Percentiles rank a stretch among this genome's conserved stretches.
These are phyloP conservation scores for Hevea brasiliensis DNA, from an alignment of 345 rosid species.

Conservation along the genomic window DNA sequence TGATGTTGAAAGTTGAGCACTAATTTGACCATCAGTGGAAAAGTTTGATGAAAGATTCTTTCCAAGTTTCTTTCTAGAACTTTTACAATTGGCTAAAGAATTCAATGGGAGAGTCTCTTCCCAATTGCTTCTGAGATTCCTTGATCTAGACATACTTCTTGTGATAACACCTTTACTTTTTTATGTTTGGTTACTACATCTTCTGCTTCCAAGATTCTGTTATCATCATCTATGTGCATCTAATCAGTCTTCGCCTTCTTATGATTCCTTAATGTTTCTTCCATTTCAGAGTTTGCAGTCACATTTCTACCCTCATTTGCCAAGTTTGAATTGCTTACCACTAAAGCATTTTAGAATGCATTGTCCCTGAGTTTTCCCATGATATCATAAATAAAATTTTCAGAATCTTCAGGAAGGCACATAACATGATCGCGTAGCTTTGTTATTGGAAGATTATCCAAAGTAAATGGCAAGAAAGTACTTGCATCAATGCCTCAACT, in stretches of 20 bases:
- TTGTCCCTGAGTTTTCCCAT: slow-evolving; percentile 5
- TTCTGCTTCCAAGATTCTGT: slow-evolving; percentile 5
- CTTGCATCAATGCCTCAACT: slow-evolving; percentile 8
- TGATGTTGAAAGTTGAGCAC: no score
- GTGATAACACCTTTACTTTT: slow-evolving; percentile 33
- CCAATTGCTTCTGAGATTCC: not conserved
- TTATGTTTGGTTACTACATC: no score
- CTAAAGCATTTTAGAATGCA: not conserved
- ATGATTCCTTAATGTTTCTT: no score
- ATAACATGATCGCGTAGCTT: slow-evolving; percentile 37
- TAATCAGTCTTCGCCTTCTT: no score
- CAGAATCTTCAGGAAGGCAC: slow-evolving; percentile 20
- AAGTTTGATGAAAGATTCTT: no score
- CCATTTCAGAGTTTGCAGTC: no score
- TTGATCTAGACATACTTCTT: slow-evolving; percentile 46
- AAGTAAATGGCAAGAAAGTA: slow-evolving; percentile 20
- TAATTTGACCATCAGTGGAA: no score
- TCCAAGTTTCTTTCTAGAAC: no score
- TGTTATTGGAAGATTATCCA: slow-evolving; percentile 33
- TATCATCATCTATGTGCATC: no score
- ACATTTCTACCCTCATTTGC: no score
- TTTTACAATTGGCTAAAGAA: not conserved
- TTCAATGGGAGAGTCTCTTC: not conserved
- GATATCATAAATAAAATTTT: no score
- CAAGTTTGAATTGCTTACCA: not conserved